These are phyloP conservation scores for Centrapalus pauciflorus DNA, from an alignment of 129 eudicot species.

Conservation along the genomic window DNA sequence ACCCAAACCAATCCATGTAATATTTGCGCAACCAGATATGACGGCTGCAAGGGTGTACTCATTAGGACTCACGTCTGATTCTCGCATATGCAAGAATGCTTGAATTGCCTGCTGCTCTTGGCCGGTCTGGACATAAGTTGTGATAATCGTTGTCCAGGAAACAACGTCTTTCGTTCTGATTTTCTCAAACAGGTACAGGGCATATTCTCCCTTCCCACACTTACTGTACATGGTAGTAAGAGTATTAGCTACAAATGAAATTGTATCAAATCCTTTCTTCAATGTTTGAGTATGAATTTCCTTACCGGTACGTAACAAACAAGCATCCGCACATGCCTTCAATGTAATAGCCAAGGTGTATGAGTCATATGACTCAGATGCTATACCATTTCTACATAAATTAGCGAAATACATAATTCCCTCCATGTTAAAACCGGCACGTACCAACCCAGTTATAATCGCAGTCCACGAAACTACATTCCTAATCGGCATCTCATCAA, in stretches of 20 bases:
- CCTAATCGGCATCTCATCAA: constrained; percentile 80
- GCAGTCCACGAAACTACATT: constrained; percentile 97
- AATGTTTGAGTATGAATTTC: constrained; percentile 70
- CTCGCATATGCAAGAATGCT: constrained; percentile 57
- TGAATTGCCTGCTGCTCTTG: constrained; percentile 37
- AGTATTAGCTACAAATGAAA: constrained; percentile 67
- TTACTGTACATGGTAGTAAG: constrained; percentile 84
- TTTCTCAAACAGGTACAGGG: constrained; percentile 53
- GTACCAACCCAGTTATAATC: constrained; percentile 81
- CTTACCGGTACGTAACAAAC: constrained; percentile 54
- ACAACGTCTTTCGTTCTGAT: constrained; percentile 73
- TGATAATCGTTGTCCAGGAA: constrained; percentile 80
- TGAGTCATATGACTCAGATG: constrained; percentile 63
- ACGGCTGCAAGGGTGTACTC: constrained; percentile 83
- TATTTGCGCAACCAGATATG: constrained; percentile 59
- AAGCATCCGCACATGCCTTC: constrained; percentile 78
- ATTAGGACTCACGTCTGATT: constrained; percentile 53
- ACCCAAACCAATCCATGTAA: constrained; percentile 44
- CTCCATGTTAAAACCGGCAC: constrained; percentile 51
- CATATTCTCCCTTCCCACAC: constrained; percentile 72
- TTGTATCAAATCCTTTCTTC: constrained; percentile 59
- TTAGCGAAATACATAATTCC: constrained; percentile 54
- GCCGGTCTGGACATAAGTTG: constrained; percentile 61
- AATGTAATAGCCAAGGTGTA: constrained; percentile 75
- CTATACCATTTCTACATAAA: constrained; percentile 42